Conservation (phyloP, 202 grass and related monocot genomes). For the Schoenoplectus triqueter region DNA sequence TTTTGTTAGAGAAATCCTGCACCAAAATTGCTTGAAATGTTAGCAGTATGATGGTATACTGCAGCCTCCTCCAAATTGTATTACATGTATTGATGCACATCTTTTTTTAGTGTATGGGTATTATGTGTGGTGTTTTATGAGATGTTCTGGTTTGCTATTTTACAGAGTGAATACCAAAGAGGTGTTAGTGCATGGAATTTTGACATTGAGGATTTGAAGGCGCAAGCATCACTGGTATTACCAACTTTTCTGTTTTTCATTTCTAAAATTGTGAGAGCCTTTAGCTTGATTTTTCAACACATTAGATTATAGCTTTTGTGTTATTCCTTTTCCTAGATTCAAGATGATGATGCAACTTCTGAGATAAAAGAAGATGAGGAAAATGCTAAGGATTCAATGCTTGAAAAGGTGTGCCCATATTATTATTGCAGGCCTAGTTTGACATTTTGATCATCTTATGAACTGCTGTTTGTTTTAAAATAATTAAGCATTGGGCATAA, state of each 20-base stretch:
- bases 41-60: background rate
- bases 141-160: slow-evolving; percentile 22
- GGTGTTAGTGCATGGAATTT: slow-evolving; percentile 99
- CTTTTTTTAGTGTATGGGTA: slow-evolving; percentile 1
- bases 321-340: slow-evolving; percentile 64
- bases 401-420: slow-evolving; percentile 58
- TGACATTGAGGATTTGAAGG: slow-evolving; percentile 96
- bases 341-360: slow-evolving; percentile 63
- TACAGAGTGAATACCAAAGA: slow-evolving; percentile 89
- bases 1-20: slow-evolving; percentile 3
- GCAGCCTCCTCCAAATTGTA: slow-evolving; percentile 7
- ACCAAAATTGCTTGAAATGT: slow-evolving; percentile 12
- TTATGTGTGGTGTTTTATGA: background rate
- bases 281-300: slow-evolving; percentile 36
- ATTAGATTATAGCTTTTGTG: slow-evolving; percentile 44
- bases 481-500: background rate
- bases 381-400: slow-evolving; percentile 32
- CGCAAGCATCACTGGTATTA: slow-evolving; percentile 94
- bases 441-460: background rate
- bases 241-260: slow-evolving; percentile 22
- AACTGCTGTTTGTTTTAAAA: background rate
- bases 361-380: slow-evolving; percentile 86
- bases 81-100: background rate
- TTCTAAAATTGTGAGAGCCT: slow-evolving; percentile 2
- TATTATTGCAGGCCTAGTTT: background rate